These are phyloP conservation scores for Taphrina wiesneri DNA, from an alignment of 1,139 yeast species.

Conservation along the genomic window DNA sequence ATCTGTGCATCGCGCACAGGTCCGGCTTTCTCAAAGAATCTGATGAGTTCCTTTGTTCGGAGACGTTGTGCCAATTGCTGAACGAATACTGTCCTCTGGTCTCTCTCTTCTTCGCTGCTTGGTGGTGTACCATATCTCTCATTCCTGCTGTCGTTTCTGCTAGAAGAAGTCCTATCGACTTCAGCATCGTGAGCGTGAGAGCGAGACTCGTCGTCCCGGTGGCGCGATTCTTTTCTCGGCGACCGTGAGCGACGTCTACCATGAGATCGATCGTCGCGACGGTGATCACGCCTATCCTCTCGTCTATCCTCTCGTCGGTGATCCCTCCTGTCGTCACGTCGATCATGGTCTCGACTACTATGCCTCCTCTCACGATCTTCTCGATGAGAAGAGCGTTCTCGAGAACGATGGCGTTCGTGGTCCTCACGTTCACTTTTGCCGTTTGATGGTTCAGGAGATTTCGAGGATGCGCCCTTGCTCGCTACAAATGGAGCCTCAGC, in stretches of 20 bases:
- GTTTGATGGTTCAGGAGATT: neutral
- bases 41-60: slow-evolving; percentile 45
- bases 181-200: slow-evolving; percentile 7
- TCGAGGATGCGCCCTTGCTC: slow-evolving; percentile 15
- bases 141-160: neutral
- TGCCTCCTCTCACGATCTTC: slow-evolving; percentile 35
- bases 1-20: slow-evolving; percentile 48
- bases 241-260: slow-evolving; percentile 32
- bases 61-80: slow-evolving; percentile 48
- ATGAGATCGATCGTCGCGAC: slow-evolving; percentile 27
- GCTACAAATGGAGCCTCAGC: slow-evolving; percentile 38
- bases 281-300: slow-evolving; percentile 27
- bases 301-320: slow-evolving; percentile 20
- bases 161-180: slow-evolving; percentile 22
- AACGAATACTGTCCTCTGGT: slow-evolving; percentile 48
- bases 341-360: slow-evolving; percentile 33
- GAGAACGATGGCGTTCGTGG: slow-evolving; percentile 35
- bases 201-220: neutral
- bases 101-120: slow-evolving; percentile 44
- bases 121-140: slow-evolving; percentile 37
- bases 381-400: slow-evolving; percentile 32
- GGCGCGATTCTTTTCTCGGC: slow-evolving; percentile 29
- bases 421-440: slow-evolving; percentile 11
- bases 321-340: slow-evolving; percentile 25
- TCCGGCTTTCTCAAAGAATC: slow-evolving; percentile 47